These are phyloP conservation scores for Amphibolis antarctica DNA, from an alignment of 106 monocot species.

Conservation along the genomic window DNA sequence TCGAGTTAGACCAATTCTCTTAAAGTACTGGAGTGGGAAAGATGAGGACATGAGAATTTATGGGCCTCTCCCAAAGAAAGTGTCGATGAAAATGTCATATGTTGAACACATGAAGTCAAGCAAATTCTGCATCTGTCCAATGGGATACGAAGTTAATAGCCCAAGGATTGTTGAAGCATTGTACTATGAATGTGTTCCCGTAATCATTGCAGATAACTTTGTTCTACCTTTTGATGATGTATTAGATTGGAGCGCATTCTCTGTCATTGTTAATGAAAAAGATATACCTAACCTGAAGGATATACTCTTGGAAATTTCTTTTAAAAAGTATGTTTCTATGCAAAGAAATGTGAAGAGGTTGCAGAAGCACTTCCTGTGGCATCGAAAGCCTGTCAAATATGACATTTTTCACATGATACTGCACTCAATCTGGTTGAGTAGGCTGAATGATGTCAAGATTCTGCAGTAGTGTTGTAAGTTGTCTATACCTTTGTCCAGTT, in stretches of 20 bases:
- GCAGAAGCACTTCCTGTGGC: constrained; percentile 94
- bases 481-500: too few species aligned
- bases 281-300: constrained; percentile 73
- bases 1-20: constrained; percentile 32
- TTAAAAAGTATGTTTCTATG: constrained; percentile 48
- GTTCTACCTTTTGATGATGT: constrained; percentile 80
- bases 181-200: constrained; percentile 78
- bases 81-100: constrained; percentile 42
- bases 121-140: constrained; percentile 69
- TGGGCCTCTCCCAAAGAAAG: constrained; percentile 26
- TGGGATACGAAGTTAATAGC: constrained; percentile 86
- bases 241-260: constrained; percentile 78
- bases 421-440: constrained; percentile 85
- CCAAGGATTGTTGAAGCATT: constrained; percentile 81
- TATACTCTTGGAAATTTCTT: constrained; percentile 51
- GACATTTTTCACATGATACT: constrained; percentile 95
- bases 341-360: constrained; percentile 46
- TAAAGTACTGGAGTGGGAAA: constrained; percentile 46
- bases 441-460: too few species aligned
- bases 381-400: constrained; percentile 58
- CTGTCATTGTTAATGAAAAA: constrained; percentile 67
- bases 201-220: constrained; percentile 83
- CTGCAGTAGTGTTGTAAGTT: too few species aligned
- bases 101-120: constrained; percentile 66
- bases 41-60: constrained; percentile 53